These are phyloP conservation scores for Furcasterigmium sp. DNA, from an alignment of 2,329 filamentous ascomycete genomes.

Conservation along the genomic window DNA sequence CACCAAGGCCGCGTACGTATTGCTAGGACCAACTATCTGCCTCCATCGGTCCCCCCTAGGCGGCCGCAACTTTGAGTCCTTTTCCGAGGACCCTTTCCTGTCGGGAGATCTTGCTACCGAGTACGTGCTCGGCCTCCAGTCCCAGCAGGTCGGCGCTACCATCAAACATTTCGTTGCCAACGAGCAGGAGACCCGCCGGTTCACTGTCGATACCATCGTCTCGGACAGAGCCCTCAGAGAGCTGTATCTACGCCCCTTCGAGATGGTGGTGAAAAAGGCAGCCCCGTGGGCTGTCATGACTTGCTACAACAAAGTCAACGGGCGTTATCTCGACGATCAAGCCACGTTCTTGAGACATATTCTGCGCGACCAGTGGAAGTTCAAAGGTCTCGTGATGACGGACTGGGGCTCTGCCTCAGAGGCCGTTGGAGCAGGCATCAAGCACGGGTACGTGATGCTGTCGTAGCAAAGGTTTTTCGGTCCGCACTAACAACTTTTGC, in stretches of 20 bases:
- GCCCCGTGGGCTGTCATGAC: slow-evolving; percentile 53
- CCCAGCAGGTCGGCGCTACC: slow-evolving; percentile 48
- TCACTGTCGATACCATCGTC: slow-evolving; percentile 48
- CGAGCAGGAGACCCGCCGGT: slow-evolving; percentile 54
- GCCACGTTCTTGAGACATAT: slow-evolving; percentile 42
- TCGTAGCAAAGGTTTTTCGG: slow-evolving; percentile 14
- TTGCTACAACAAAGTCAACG: slow-evolving; percentile 55
- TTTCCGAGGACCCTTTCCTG: slow-evolving; percentile 53
- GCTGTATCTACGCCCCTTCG: slow-evolving; percentile 53
- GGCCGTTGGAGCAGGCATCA: not conserved
- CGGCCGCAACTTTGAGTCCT: slow-evolving; percentile 54
- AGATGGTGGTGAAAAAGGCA: slow-evolving; percentile 48
- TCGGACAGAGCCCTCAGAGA: slow-evolving; percentile 50
- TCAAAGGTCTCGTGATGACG: slow-evolving; percentile 51
- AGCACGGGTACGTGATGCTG: no score
- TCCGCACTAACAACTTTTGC: slow-evolving; percentile 49
- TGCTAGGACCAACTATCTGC: slow-evolving; percentile 58
- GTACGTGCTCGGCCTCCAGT: slow-evolving; percentile 49
- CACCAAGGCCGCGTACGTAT: slow-evolving; percentile 50
- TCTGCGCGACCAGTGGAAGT: slow-evolving; percentile 52
- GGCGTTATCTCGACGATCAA: slow-evolving; percentile 49
- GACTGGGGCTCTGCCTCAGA: slow-evolving; percentile 41
- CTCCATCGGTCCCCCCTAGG: slow-evolving; percentile 55
- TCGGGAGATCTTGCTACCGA: slow-evolving; percentile 48
- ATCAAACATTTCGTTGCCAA: slow-evolving; percentile 59